Evolutionary conservation across 2,329 filamentous ascomycete genomes (phyloP).

Genomic region (Botrytis galanthina): DNA sequence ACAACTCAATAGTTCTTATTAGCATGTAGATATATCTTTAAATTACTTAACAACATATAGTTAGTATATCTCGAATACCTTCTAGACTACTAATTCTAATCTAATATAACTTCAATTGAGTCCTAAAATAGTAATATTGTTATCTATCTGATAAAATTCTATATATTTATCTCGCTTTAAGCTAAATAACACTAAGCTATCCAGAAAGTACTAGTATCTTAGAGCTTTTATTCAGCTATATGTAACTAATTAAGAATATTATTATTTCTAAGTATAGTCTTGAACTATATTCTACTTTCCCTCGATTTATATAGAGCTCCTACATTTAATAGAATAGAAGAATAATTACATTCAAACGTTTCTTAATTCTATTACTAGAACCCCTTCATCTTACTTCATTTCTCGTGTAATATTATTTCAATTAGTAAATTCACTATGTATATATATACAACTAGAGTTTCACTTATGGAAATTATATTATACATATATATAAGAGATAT

Average conservation of each 20-base stretch:
- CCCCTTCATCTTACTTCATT: no score
- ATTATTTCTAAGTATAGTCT: fast-evolving
- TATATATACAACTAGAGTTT: background rate
- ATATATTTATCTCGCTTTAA: background rate
- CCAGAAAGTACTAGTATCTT: background rate
- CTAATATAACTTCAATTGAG: background rate
- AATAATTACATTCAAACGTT: fast-evolving
- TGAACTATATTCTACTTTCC: fast-evolving
- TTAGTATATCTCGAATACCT: background rate
- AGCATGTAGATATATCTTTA: background rate
- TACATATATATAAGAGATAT: background rate
- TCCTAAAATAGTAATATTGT: background rate
- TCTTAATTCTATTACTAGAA: background rate
- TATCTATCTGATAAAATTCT: fast-evolving
- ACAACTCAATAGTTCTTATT: background rate
- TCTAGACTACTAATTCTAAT: background rate
- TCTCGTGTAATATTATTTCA: background rate
- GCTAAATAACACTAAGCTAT: background rate
- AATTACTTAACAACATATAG: background rate
- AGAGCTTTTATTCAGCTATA: background rate
- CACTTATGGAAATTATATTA: fast-evolving
- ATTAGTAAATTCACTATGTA: fast-evolving
- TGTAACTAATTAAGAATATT: background rate
- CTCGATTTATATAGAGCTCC: fast-evolving
- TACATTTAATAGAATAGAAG: background rate